Evolutionary conservation across 2,329 filamentous ascomycete species (phyloP).

Genomic region (Pseudogymnoascus sp.): DNA sequence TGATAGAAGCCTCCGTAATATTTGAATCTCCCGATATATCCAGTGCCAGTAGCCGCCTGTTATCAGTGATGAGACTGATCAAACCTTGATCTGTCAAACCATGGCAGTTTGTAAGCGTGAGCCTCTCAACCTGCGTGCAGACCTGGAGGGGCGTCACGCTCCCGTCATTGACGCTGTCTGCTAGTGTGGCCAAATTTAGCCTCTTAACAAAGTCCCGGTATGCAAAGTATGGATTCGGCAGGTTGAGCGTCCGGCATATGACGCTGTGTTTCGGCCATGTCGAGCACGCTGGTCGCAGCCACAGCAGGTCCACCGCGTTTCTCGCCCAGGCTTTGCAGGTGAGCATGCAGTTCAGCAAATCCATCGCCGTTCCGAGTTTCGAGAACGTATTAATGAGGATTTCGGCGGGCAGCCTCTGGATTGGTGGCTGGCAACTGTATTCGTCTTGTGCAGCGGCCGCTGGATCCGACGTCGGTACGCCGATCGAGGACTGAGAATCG

Average conservation of each 20-base stretch:
- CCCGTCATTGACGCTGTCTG: conserved; percentile 72
- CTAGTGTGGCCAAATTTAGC: conserved; percentile 77
- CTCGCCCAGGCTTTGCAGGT: conserved; percentile 91
- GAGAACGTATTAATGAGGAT: conserved; percentile 89
- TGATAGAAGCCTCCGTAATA: conserved; percentile 74
- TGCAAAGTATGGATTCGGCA: conserved; percentile 69
- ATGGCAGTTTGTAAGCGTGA: conserved; percentile 86
- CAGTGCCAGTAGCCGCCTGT: conserved; percentile 72
- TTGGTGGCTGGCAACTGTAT: conserved; percentile 59
- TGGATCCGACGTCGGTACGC: conserved; percentile 67
- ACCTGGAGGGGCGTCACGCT: conserved; percentile 72
- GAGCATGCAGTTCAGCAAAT: conserved; percentile 81
- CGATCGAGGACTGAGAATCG: conserved; percentile 87
- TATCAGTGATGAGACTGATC: conserved; percentile 68
- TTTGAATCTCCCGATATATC: conserved; percentile 77
- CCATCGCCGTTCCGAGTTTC: conserved; percentile 65
- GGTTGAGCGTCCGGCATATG: conserved; percentile 70
- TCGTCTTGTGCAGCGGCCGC: conserved; percentile 61
- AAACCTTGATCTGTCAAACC: conserved; percentile 78
- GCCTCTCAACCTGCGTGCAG: conserved; percentile 84
- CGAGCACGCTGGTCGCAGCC: conserved; percentile 88
- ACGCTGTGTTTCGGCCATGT: conserved; percentile 72
- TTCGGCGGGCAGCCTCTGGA: conserved; percentile 83
- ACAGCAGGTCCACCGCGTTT: conserved; percentile 86
- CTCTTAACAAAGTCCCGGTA: conserved; percentile 89